A percentile compares a stretch with the other conserved stretches of the same genome.
These are phyloP conservation scores for Tylopilus vinaceipallidus DNA, from an alignment of 768 basidiomycete genomes.

Conservation along the genomic window DNA sequence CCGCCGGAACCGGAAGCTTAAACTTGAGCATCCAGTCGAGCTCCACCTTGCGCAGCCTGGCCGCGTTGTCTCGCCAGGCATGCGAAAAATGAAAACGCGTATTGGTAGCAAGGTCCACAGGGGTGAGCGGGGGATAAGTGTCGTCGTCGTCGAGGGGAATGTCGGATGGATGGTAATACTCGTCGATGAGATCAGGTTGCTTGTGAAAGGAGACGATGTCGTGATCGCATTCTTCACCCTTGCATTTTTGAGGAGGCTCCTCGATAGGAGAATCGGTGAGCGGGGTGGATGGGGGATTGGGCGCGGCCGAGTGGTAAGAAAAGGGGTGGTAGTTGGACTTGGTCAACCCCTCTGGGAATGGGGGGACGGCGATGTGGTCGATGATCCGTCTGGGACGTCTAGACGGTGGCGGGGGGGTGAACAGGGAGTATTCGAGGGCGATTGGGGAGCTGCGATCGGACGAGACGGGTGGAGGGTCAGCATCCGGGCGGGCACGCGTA, in stretches of 20 bases:
- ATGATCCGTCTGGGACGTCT: conserved; percentile 13
- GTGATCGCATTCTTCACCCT: conserved; percentile 25
- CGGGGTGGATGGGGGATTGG: background rate
- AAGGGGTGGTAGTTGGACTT: conserved; percentile 18
- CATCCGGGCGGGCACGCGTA: no score
- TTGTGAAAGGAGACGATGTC: background rate
- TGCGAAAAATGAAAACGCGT: conserved; percentile 25
- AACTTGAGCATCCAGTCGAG: conserved; percentile 5
- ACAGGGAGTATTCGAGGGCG: conserved; percentile 21
- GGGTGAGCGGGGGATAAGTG: conserved; percentile 14
- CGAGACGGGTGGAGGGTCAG: no score
- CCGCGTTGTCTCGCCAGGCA: conserved; percentile 15
- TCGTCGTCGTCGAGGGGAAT: conserved; percentile 20
- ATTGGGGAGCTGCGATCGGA: conserved; percentile 16
- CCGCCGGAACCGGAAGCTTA: background rate
- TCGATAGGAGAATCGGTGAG: no score
- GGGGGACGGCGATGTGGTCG: conserved; percentile 21
- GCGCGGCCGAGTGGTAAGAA: background rate
- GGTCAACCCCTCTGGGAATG: conserved; percentile 20
- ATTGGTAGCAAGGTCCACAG: conserved; percentile 17
- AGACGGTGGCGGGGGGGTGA: conserved; percentile 26
- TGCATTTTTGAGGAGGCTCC: conserved; percentile 2
- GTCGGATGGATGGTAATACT: conserved; percentile 1
- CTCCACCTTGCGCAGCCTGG: conserved; percentile 10
- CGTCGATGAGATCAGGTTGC: conserved; percentile 8